These are phyloP conservation scores for Stagonosporopsis tanaceti DNA, from an alignment of 2,329 filamentous ascomycete species.

Conservation along the genomic window DNA sequence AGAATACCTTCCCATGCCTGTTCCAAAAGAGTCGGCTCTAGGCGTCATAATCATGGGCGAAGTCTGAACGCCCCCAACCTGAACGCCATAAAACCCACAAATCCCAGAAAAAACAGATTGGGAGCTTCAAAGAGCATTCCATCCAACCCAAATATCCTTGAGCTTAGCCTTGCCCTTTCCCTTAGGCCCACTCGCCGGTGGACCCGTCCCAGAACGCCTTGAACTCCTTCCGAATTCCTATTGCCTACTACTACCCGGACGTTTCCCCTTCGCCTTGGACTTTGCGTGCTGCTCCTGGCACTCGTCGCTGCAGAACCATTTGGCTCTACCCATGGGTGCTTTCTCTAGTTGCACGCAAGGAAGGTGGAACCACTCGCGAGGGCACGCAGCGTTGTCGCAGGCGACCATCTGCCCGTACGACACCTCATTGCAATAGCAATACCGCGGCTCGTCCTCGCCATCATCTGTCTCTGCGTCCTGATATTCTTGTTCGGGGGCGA, in stretches of 20 bases:
- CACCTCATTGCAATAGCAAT: slow-evolving; percentile 71
- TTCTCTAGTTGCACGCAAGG: slow-evolving; percentile 68
- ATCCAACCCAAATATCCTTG: slow-evolving; percentile 46
- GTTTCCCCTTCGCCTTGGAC: slow-evolving; percentile 45
- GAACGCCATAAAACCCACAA: slow-evolving; percentile 29
- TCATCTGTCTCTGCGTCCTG: slow-evolving; percentile 49
- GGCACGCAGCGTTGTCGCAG: slow-evolving; percentile 71
- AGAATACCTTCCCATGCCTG: slow-evolving; percentile 18
- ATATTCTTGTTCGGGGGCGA: slow-evolving; percentile 44
- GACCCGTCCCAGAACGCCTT: slow-evolving; percentile 47
- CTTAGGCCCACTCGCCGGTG: slow-evolving; percentile 41
- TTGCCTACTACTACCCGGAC: slow-evolving; percentile 50
- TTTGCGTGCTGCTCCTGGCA: slow-evolving; percentile 45
- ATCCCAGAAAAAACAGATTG: slow-evolving; percentile 37
- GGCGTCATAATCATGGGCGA: slow-evolving; percentile 23
- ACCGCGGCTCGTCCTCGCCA: slow-evolving; percentile 62
- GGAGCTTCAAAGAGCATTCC: slow-evolving; percentile 46
- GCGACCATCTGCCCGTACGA: slow-evolving; percentile 73
- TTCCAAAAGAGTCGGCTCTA: slow-evolving; percentile 19
- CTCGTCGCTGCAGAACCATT: slow-evolving; percentile 52
- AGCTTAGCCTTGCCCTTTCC: slow-evolving; percentile 45
- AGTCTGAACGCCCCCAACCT: slow-evolving; percentile 20
- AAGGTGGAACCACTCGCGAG: slow-evolving; percentile 73
- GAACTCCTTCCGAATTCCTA: slow-evolving; percentile 52
- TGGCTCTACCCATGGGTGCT: slow-evolving; percentile 59